Evolutionary conservation across 2,329 filamentous ascomycete genomes (phyloP).

Genomic region (Triangularia setosa): DNA sequence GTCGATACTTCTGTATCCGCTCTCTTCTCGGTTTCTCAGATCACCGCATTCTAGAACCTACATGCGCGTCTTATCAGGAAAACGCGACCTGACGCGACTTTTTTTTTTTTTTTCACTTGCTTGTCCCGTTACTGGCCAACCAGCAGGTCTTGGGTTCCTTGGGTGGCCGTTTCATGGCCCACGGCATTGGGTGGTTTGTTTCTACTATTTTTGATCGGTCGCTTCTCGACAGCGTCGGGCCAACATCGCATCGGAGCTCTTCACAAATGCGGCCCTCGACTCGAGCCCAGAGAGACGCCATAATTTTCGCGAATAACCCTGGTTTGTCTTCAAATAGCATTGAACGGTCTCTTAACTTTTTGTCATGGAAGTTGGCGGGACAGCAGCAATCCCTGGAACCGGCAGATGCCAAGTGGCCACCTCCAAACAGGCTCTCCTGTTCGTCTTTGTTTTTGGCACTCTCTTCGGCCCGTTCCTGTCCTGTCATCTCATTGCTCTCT

Average conservation of each 20-base stretch:
- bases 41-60: background rate
- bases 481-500: background rate
- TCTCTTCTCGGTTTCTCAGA: no score
- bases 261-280: background rate
- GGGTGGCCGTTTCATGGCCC: background rate
- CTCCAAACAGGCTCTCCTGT: background rate
- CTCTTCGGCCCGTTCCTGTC: background rate
- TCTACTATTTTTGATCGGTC: background rate
- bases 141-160: conserved; percentile 1
- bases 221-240: background rate
- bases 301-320: background rate
- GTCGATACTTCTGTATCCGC: no score
- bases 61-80: background rate
- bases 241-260: background rate
- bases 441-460: background rate
- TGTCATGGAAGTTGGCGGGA: background rate
- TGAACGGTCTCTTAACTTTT: background rate
- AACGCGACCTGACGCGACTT: background rate
- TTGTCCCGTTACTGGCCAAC: background rate
- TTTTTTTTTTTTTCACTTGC: background rate
- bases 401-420: background rate
- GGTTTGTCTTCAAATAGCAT: background rate
- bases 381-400: background rate
- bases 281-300: background rate
- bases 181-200: background rate